A percentile compares a stretch with the other conserved stretches of the same genome.
phyloP scores from a whole-genome alignment of 345 rosid genomes.

The Camelina neglecta region DNA sequence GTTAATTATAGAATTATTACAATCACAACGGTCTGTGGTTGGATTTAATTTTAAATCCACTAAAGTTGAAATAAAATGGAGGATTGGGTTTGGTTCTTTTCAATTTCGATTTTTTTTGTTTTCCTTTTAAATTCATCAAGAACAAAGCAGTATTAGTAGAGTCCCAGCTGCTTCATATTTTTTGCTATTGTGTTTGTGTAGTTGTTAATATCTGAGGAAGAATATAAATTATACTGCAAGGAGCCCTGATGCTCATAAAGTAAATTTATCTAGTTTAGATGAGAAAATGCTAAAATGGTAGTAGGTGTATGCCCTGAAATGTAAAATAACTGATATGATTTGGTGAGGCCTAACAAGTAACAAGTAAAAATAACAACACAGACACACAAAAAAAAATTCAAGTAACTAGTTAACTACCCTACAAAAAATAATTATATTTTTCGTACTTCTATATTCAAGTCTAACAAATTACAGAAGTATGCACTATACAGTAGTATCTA shows the following conservation, averaged over 20 bases:
- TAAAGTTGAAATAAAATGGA: conserved; percentile 32
- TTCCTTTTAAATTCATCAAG: not conserved
- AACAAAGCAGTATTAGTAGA: not conserved
- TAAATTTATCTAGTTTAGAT: not conserved
- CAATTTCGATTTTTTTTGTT: not conserved
- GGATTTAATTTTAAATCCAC: conserved; percentile 39
- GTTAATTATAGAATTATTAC: conserved; percentile 40
- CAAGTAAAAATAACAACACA: too few relatives aligned
- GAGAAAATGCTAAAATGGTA: not conserved
- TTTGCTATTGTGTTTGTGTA: not conserved
- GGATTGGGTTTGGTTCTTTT: not conserved
- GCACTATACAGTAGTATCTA: too few relatives aligned
- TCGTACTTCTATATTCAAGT: too few relatives aligned
- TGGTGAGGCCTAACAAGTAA: not conserved
- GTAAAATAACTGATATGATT: not conserved
- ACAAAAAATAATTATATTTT: too few relatives aligned
- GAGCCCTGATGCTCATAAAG: not conserved
- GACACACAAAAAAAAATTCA: too few relatives aligned
- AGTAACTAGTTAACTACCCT: too few relatives aligned
- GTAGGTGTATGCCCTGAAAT: not conserved
- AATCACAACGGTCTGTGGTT: conserved; percentile 12
- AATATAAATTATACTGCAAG: not conserved
- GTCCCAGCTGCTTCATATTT: not conserved
- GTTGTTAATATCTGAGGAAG: not conserved
- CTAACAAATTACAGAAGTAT: too few relatives aligned